phyloP scores from a whole-genome alignment of 1,139 yeast species.

The Magnusiomyces fungicola region DNA sequence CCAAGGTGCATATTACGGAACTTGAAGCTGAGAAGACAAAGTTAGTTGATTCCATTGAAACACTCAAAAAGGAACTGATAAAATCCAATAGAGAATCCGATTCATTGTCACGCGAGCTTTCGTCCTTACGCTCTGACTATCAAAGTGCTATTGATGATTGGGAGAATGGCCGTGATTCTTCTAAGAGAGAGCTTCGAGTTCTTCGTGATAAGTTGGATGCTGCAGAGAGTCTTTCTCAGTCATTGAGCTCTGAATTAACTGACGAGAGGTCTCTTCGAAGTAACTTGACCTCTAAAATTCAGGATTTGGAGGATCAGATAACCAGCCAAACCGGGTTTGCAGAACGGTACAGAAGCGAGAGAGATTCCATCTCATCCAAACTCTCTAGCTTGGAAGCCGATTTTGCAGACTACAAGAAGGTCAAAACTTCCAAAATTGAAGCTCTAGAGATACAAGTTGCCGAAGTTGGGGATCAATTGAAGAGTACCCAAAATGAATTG shows the following conservation, averaged over 20 bases:
- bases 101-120: slow-evolving; percentile 45
- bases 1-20: slow-evolving; percentile 33
- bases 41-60: slow-evolving; percentile 16
- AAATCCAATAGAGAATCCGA: slow-evolving; percentile 64
- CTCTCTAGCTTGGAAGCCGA: neutral
- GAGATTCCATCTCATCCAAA: slow-evolving; percentile 11
- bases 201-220: slow-evolving; percentile 31
- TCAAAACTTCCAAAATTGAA: neutral
- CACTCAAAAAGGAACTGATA: slow-evolving; percentile 46
- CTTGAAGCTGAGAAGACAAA: slow-evolving; percentile 19
- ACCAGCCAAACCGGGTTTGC: slow-evolving; percentile 13
- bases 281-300: slow-evolving; percentile 19
- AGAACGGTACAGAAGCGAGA: slow-evolving; percentile 12
- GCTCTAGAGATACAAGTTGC: slow-evolving; percentile 3
- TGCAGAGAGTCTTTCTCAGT: slow-evolving; percentile 35
- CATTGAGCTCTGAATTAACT: slow-evolving; percentile 32
- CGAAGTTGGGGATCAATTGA: slow-evolving; percentile 2
- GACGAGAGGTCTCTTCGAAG: slow-evolving; percentile 29
- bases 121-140: slow-evolving; percentile 40
- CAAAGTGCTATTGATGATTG: slow-evolving; percentile 31
- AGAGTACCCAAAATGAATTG: neutral
- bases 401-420: neutral
- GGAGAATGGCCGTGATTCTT: slow-evolving; percentile 39
- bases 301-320: slow-evolving; percentile 13
- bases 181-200: slow-evolving; percentile 13